Evolutionary conservation across 2,329 filamentous ascomycete genomes (phyloP), one percentile per base, ranked within the genome.

Genomic region (Ambrosiella xylebori): DNA sequence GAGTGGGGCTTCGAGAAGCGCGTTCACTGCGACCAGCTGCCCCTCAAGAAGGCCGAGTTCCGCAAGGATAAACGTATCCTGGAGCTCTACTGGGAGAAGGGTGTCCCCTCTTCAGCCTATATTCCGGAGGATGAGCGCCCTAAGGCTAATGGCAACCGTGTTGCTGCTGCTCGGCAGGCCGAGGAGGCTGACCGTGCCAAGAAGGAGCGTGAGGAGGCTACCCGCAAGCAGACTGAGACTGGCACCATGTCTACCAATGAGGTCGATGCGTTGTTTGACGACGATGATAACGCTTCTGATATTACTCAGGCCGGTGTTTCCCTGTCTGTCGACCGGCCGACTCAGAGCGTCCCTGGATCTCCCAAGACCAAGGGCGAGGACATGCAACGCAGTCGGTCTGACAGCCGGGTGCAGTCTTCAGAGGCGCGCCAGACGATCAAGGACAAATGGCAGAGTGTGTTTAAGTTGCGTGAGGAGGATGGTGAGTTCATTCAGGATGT

Each of bases 31-130:
- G 93, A 98, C 68, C 93, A 98, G 75, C 77, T 98, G 68, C 93
- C 93, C 37, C 75, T 98, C 64, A 91, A 97, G 80, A 98, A 98
- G 77, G 93, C 93, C n/a, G 93, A 98, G 69, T 98, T 93, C 73
- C 84, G 94, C 71, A 97, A 97, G 77, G 89, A 95, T 68, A 88
- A 90, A 74, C 83, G 93, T 58, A 81, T 97, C 37, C 78, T 98
- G 52, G 93, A 98, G 72, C 79, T 98, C 13, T 98, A 96, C 77
- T 98, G 93, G 93, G 93, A 98, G 82, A 98, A 97, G 80, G 93
- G 93, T 52, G 89, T 97, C 7, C 88, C 91, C 36, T 97, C 90
- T 62, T 96, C 91, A 49, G 87, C 90, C 1, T 98, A 94, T 65
- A 85, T 98, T 56, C 93, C 93, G 2, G 93, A 98, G 68, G 93